phyloP scores from a whole-genome alignment of 306 rosid species.

The Quercus variabilis region DNA sequence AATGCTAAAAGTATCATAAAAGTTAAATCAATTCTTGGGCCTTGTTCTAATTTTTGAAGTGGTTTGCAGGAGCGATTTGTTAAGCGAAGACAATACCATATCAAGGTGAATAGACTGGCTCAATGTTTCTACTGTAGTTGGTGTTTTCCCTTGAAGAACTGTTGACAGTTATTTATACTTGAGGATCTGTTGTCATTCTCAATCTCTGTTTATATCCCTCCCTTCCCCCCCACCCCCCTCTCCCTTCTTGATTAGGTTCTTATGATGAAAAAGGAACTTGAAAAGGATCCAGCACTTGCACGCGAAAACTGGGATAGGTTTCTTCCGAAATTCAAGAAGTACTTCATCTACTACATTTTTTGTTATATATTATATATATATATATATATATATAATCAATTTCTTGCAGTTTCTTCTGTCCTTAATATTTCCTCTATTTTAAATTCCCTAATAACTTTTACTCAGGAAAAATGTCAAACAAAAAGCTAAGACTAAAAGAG shows the following conservation, averaged over 20 bases:
- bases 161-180: not conserved
- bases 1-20: no score
- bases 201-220: no score
- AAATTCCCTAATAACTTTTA: not conserved
- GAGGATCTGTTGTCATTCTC: not conserved
- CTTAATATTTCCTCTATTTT: not conserved
- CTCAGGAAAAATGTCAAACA: conserved; percentile 79
- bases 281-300: no score
- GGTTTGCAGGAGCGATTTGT: no score
- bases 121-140: not conserved
- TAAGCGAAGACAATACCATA: conserved; percentile 39
- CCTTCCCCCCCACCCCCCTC: no score
- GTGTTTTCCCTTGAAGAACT: not conserved
- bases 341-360: not conserved
- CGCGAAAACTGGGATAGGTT: no score
- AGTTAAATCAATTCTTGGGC: no score
- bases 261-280: conserved; percentile 85
- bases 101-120: conserved; percentile 50
- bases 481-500: conserved; percentile 57
- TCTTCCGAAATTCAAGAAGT: no score
- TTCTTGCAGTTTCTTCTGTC: conserved; percentile 2
- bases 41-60: no score
- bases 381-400: not conserved
- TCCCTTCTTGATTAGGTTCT: conserved; percentile 44
- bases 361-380: conserved; percentile 11